Evolutionary conservation across 257 asterid genomes (phyloP).

Genomic region (Jaltomata sinuosa): DNA sequence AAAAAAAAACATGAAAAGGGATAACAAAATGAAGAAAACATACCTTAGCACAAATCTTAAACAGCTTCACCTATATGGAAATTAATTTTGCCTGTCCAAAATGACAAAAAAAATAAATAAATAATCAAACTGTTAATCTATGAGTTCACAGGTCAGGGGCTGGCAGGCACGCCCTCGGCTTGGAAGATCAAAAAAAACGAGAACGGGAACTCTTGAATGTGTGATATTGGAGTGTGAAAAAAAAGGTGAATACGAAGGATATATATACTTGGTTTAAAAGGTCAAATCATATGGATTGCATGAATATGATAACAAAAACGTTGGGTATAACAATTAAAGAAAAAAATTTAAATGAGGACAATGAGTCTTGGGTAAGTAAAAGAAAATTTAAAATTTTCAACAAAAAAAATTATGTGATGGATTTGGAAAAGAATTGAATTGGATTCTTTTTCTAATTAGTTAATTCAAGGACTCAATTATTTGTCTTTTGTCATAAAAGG

Average conservation of each 20-base stretch:
- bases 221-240: not conserved
- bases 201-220: not conserved
- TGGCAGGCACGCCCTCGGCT: too few relatives aligned
- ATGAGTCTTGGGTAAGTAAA: not conserved
- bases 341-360: not conserved
- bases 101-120: not conserved
- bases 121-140: not conserved
- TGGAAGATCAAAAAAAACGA: not conserved
- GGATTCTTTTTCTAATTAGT: not conserved
- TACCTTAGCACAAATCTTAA: not conserved
- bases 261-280: not conserved
- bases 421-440: not conserved
- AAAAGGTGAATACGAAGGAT: not conserved
- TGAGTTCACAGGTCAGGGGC: too few relatives aligned
- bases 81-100: not conserved
- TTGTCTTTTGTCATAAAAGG: not conserved
- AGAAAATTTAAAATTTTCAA: not conserved
- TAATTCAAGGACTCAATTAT: not conserved
- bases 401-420: not conserved
- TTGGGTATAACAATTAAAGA: not conserved
- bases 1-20: not conserved
- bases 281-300: not conserved
- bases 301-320: not conserved
- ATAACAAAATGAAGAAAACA: not conserved
- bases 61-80: not conserved